phyloP scores from a whole-genome alignment of 805 yeast genomes.

The Metschnikowia koreensis region DNA sequence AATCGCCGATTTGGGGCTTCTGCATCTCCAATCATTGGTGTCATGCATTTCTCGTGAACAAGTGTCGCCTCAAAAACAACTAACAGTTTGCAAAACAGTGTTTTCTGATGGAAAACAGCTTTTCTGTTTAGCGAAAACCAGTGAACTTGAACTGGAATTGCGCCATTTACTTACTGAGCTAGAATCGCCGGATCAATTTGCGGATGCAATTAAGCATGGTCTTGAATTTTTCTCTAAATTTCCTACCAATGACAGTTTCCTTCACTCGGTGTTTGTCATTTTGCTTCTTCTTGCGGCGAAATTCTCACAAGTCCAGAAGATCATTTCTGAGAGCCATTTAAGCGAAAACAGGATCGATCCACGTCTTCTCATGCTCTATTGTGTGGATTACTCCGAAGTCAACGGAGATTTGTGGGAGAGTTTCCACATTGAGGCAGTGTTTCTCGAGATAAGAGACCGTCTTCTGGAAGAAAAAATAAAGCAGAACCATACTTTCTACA shows the following conservation, averaged over 20 bases:
- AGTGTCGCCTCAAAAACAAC: constrained; percentile 6
- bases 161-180: not conserved
- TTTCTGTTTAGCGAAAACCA: constrained; percentile 3
- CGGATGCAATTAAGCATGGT: not conserved
- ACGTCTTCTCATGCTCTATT: constrained; percentile 12
- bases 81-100: constrained; percentile 3
- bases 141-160: not conserved
- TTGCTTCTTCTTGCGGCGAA: constrained; percentile 9
- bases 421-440: constrained; percentile 1
- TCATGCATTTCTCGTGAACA: constrained; percentile 1
- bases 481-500: not conserved
- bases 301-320: not conserved
- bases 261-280: not conserved
- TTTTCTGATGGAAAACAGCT: constrained; percentile 5
- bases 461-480: not conserved
- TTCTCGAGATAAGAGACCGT: constrained; percentile 2
- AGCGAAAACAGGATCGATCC: constrained; percentile 3
- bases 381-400: not conserved
- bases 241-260: not conserved
- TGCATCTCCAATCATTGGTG: constrained; percentile 6
- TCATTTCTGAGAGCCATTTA: not conserved
- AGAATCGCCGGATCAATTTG: not conserved
- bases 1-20: constrained; percentile 10
- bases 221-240: not conserved
- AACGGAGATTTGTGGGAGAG: constrained; percentile 7